Evolutionary conservation across 192 early-diverging fungal genomes (phyloP).

Genomic region (Entomortierella parvispora): DNA sequence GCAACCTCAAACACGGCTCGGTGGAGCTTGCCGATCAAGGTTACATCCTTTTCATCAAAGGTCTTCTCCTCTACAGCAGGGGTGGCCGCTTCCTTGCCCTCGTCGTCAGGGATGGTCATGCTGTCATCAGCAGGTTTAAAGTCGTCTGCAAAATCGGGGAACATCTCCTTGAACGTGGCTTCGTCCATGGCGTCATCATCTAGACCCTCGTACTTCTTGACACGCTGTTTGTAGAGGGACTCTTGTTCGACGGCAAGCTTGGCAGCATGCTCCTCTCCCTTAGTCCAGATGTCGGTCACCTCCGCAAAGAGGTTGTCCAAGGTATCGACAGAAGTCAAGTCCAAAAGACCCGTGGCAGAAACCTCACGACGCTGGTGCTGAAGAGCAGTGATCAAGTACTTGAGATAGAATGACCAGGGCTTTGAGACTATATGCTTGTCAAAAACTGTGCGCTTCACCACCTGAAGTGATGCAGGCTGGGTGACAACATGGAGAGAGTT

Average conservation of each 20-base stretch:
- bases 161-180: constrained; percentile 75
- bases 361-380: constrained; percentile 54
- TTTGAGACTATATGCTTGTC: constrained; percentile 40
- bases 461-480: constrained; percentile 43
- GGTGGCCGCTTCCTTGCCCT: constrained; percentile 13
- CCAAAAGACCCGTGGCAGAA: constrained; percentile 53
- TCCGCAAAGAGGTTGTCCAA: constrained; percentile 66
- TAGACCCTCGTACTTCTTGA: constrained; percentile 58
- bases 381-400: constrained; percentile 58
- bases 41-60: constrained; percentile 58
- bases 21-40: constrained; percentile 65
- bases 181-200: constrained; percentile 78
- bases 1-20: constrained; percentile 43
- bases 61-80: constrained; percentile 51
- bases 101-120: constrained; percentile 51
- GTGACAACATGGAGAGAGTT: constrained; percentile 57
- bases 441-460: constrained; percentile 60
- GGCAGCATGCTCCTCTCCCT: constrained; percentile 66
- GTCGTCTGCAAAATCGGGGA: constrained; percentile 89
- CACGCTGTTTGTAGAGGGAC: constrained; percentile 63
- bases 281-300: constrained; percentile 69
- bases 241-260: constrained; percentile 62
- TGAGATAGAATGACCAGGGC: constrained; percentile 64
- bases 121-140: constrained; percentile 72
- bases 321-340: constrained; percentile 49